Percentiles rank a stretch among this genome's conserved stretches.
Conservation (phyloP, 2,329 filamentous ascomycete genomes). For the Aspergillus sp. region DNA sequence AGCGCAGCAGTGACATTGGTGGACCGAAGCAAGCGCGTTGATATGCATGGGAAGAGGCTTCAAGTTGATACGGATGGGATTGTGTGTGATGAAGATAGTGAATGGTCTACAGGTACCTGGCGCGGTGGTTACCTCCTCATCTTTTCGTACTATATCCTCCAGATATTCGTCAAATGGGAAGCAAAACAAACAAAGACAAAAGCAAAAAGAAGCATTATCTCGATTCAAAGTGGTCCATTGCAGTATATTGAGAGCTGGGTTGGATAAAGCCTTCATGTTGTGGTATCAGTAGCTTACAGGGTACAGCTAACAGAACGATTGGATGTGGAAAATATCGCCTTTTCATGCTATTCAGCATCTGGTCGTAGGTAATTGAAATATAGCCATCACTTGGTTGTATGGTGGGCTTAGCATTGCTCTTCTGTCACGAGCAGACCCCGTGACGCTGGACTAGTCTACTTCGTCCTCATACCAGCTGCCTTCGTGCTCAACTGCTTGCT, state of each 20-base stretch:
- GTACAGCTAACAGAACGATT: not conserved
- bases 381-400: not conserved
- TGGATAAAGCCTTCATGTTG: not conserved
- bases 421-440: conserved; percentile 7
- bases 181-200: conserved; percentile 19
- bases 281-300: not conserved
- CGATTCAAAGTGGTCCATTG: not conserved
- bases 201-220: conserved; percentile 13
- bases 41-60: conserved; percentile 31
- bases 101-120: conserved; percentile 26
- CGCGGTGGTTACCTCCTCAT: conserved; percentile 25
- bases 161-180: conserved; percentile 26
- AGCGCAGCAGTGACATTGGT: conserved; percentile 31
- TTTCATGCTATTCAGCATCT: too few relatives aligned
- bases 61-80: conserved; percentile 27
- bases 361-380: not conserved
- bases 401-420: not conserved
- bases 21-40: conserved; percentile 32
- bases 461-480: not conserved
- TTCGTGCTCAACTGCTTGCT: not conserved
- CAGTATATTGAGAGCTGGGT: not conserved
- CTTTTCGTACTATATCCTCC: conserved; percentile 24
- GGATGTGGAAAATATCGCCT: not conserved
- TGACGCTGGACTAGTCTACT: conserved; percentile 4
- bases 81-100: conserved; percentile 28